Evolutionary conservation across 306 rosid genomes (phyloP), one percentile per base, ranked within the genome.

Genomic region (Inga laurina): DNA sequence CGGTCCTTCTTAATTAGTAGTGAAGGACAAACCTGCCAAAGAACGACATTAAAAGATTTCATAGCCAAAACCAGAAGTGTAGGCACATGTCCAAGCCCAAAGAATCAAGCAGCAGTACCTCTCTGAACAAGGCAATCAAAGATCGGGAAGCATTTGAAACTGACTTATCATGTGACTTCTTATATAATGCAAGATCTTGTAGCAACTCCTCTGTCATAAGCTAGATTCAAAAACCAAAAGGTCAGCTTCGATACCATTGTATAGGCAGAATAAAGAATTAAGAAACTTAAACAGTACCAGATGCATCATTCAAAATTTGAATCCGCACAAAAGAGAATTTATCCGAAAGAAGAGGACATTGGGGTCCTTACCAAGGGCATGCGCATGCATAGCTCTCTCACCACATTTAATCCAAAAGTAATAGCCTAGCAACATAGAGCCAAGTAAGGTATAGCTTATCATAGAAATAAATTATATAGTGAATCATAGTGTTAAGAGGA

Each of bases 121-220:
- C 97, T 86, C 98, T 88, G 86, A 92, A 95, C 82, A 95, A 86
- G 46, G 91, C 87, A 84, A 95, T 90, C 71, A 95, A 91, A 79
- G 99, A 92, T 65, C 97, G 94, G 48, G 99, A 92, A 46, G 99
- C 94, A 21, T 92, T 51, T 79, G 99, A 95, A 84, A 95, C 90
- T 79, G 93, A 93, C 88, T 95, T 95, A 89, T 93, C 97, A 85
- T 89, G 99, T 15, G 98, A 91, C 76, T 95, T 95, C 94, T 95
- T 95, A 84, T 95, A 93, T 46, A 95, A 80, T 7, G 90, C 98
- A 91, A 95, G 99, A 84, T 93, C 99, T 92, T 92, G 98, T 81
- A 95, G 90, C 84, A 91, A 86, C 66, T 95, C 98, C 85, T 93
- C 98, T 16, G 91, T 91, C 99, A 95, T 95, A 81, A 95, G 84